These are phyloP conservation scores for Wolfiporia cocos DNA, from an alignment of 1,284 basidiomycete genomes.

Conservation along the genomic window DNA sequence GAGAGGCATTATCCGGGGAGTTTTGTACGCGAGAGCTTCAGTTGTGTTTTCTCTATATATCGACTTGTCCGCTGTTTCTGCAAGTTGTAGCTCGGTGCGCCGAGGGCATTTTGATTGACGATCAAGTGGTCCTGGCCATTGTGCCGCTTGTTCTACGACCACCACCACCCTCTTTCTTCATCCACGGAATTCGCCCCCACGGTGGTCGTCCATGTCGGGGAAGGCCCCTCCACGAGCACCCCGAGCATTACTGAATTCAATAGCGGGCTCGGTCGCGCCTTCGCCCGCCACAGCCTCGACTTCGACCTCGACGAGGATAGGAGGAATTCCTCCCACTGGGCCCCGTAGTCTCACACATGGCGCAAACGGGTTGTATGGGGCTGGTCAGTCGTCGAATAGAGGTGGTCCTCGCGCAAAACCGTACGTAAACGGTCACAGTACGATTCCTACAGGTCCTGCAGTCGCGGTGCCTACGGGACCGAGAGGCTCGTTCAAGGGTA, in stretches of 20 bases:
- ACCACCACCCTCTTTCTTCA: not conserved
- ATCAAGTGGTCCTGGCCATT: too few relatives aligned
- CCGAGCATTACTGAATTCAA: constrained; percentile 50
- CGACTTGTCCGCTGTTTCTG: too few relatives aligned
- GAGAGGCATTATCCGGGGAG: too few relatives aligned
- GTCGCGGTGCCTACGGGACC: constrained; percentile 24
- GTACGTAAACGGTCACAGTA: constrained; percentile 24
- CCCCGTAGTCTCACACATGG: constrained; percentile 43
- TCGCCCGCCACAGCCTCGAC: constrained; percentile 18
- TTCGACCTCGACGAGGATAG: constrained; percentile 30
- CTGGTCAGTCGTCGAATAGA: constrained; percentile 11
- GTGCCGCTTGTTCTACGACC: constrained; percentile 6
- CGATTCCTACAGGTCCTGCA: constrained; percentile 19
- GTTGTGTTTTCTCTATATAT: too few relatives aligned
- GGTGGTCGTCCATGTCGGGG: constrained; percentile 47
- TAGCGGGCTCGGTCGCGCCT: constrained; percentile 25
- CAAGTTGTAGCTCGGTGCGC: too few relatives aligned
- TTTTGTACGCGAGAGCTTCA: too few relatives aligned
- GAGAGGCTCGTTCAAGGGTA: constrained; percentile 25
- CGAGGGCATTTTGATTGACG: too few relatives aligned
- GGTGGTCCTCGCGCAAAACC: constrained; percentile 22
- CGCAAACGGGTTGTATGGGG: constrained; percentile 23
- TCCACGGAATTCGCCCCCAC: not conserved
- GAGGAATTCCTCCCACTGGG: constrained; percentile 49
- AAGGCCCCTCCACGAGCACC: constrained; percentile 71